phyloP scores from a whole-genome alignment of 179 eudicot genomes.

The Carnegiea gigantea region DNA sequence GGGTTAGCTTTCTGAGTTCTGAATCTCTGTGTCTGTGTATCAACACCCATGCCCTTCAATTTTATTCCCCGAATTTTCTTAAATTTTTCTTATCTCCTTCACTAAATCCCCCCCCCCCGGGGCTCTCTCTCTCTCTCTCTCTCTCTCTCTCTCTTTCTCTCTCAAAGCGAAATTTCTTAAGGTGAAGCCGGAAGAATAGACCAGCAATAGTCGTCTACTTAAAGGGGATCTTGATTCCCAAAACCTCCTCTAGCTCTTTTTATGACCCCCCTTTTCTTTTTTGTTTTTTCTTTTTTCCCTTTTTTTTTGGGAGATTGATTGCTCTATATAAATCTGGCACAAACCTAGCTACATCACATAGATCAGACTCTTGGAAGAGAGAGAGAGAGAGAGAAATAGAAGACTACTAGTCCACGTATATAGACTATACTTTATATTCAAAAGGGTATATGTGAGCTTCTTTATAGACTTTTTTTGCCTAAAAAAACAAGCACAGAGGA shows the following conservation, averaged over 20 bases:
- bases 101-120: neutral
- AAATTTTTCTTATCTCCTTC: neutral
- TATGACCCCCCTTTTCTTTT: neutral
- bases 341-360: slow-evolving; percentile 6
- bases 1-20: slow-evolving; percentile 8
- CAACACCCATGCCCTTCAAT: slow-evolving; percentile 2
- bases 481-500: slow-evolving; percentile 7
- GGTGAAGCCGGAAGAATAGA: slow-evolving; percentile 21
- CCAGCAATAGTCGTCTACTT: slow-evolving; percentile 28
- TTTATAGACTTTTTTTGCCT: slow-evolving; percentile 9
- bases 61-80: neutral
- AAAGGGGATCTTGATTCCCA: slow-evolving; percentile 21
- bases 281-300: neutral
- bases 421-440: neutral
- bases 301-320: neutral
- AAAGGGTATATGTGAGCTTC: neutral
- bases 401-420: neutral
- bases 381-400: neutral
- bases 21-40: slow-evolving; percentile 4
- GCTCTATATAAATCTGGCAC: slow-evolving; percentile 1
- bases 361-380: neutral
- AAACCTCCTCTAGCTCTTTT: neutral
- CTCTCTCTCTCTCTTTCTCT: no score
- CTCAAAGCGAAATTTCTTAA: neutral
- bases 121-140: neutral